Evolutionary conservation across 768 basidiomycete species (phyloP).

Genomic region (Phaeotremella fagi): DNA sequence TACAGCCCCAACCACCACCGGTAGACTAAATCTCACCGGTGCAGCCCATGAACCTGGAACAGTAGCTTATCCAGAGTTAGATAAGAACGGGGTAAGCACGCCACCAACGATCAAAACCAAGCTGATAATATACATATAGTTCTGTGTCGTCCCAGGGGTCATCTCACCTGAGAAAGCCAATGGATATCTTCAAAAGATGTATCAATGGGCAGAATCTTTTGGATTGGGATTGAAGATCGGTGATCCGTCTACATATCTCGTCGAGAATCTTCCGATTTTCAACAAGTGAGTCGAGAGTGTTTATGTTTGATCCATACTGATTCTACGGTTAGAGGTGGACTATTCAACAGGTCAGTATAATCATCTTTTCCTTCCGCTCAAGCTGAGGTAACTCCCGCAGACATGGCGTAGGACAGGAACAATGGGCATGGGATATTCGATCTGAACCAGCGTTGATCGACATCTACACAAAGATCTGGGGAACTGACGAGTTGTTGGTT

Average conservation of each 20-base stretch:
- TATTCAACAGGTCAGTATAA: slow-evolving; percentile 8
- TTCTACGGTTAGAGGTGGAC: slow-evolving; percentile 2
- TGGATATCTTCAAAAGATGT: slow-evolving; percentile 21
- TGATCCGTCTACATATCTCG: slow-evolving; percentile 32
- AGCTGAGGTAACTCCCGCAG: too few species aligned
- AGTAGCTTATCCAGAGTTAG: slow-evolving; percentile 14
- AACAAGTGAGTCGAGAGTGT: slow-evolving; percentile 6
- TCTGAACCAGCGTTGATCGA: slow-evolving; percentile 26
- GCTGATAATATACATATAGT: slow-evolving; percentile 2
- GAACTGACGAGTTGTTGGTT: slow-evolving; percentile 24
- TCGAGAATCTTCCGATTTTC: slow-evolving; percentile 24
- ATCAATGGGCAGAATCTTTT: slow-evolving; percentile 41
- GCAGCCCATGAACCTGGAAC: slow-evolving; percentile 2
- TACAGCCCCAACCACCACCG: background rate
- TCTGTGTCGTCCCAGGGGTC: slow-evolving; percentile 23
- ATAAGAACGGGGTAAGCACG: slow-evolving; percentile 9
- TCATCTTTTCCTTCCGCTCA: too few species aligned
- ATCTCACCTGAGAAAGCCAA: slow-evolving; percentile 23
- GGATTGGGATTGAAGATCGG: slow-evolving; percentile 39
- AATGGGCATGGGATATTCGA: slow-evolving; percentile 33
- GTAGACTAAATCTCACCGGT: slow-evolving; percentile 12
- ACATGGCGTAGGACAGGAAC: slow-evolving; percentile 25
- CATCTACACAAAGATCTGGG: slow-evolving; percentile 35
- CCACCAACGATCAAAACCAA: background rate
- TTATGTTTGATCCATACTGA: background rate